Evolutionary conservation across 352 stramenopile species (phyloP), one percentile per base, ranked within the genome.

Genomic region (Phytophthora sp.): DNA sequence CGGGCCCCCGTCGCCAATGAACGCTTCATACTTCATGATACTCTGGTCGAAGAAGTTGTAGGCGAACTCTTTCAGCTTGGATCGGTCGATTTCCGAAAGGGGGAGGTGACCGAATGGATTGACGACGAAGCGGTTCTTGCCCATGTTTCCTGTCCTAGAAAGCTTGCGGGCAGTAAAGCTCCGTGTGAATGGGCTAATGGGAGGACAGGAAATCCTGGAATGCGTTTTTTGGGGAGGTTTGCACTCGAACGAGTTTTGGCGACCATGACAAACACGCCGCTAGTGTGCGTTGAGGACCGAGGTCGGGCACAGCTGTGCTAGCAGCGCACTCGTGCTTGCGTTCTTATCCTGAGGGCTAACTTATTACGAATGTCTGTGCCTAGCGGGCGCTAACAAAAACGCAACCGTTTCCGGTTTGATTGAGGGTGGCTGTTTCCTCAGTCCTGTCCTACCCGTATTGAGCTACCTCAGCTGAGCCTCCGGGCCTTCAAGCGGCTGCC

Each of bases 21-120:
- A 82, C 1, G 44, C 43, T 42, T 82, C 73, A 26, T 77, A 85
- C 26, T 79, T 78, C 12, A 28, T 10, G 1, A 74, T 48, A 23
- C 48, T 66, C 38, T 58, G 45, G 32, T 74, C 60, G 38, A 70
- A 53, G 37, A 70, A 62, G 34, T 59, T 52, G 49, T 70, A 62
- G 42, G 54, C 66, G 15, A 74, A 65, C 17, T 66, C 35, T 31
- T 56, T 51, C 6, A 74, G 23, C 23, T 58, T 34, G 31, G 42
- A 46, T 20, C 48, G 53, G 31, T 74, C 60, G n/a, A 43, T 0
- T 0, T 58, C 34, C 0, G 60, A 43, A 18, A 74, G 54, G 23
- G 9, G 5, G 15, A 74, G 43, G 17, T 58, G 34, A 0, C 37
- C 59, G 37, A 69, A 74, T 7, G 66, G 66, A 9, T 70, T 74